Conservation (phyloP, 2,329 filamentous ascomycete species). For the Neoascochyta sp. region DNA sequence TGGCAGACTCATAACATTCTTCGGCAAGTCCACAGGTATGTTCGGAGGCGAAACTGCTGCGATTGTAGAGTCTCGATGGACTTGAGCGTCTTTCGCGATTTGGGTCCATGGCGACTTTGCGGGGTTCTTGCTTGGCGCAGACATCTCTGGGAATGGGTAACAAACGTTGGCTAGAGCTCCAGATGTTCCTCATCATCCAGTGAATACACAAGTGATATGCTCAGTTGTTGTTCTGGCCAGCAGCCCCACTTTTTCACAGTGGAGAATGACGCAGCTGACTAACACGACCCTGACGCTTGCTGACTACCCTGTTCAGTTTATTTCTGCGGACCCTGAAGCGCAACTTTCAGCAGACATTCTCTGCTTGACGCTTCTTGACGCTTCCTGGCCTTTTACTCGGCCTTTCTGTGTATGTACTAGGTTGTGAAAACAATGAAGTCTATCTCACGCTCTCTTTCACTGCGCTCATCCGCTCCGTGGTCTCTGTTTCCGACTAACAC, state of each 20-base stretch:
- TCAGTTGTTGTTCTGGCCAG: neutral
- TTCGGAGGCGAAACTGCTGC: slow-evolving; percentile 15
- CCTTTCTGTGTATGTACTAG: slow-evolving; percentile 19
- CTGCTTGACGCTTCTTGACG: too few relatives aligned
- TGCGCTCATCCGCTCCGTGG: slow-evolving; percentile 18
- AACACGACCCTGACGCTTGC: too few relatives aligned
- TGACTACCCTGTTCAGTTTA: too few relatives aligned
- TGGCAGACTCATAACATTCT: slow-evolving; percentile 17
- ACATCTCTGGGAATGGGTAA: too few relatives aligned
- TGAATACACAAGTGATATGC: too few relatives aligned
- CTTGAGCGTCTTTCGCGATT: slow-evolving; percentile 24
- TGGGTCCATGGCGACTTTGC: slow-evolving; percentile 19
- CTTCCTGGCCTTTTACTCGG: slow-evolving; percentile 9
- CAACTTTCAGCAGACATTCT: too few relatives aligned
- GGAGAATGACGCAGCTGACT: too few relatives aligned
- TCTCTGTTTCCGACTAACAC: slow-evolving; percentile 20
- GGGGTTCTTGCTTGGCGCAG: slow-evolving; percentile 7
- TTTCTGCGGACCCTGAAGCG: too few relatives aligned
- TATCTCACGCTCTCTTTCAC: slow-evolving; percentile 19
- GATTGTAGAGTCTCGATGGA: slow-evolving; percentile 26
- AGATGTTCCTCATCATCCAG: too few relatives aligned
- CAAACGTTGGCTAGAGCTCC: too few relatives aligned
- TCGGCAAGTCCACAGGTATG: slow-evolving; percentile 19
- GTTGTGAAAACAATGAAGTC: slow-evolving; percentile 22
- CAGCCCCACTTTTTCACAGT: too few relatives aligned